phyloP scores from a whole-genome alignment of 371 early-diverging fungal genomes.

The Lichtheimia hyalospora region DNA sequence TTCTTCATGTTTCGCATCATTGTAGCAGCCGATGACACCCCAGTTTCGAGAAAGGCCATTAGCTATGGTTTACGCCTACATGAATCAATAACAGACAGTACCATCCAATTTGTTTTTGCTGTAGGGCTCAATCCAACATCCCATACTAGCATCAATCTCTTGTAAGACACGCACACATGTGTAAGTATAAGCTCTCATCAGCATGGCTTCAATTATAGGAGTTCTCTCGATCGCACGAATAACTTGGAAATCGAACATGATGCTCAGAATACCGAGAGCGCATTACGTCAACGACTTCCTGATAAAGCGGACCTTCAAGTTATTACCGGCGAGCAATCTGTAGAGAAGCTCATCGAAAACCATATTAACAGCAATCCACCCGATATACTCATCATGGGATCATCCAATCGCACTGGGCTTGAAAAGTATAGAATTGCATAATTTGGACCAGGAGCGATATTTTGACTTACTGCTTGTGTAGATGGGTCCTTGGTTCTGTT shows the following conservation, averaged over 20 bases:
- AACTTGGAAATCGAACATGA: slow-evolving; percentile 30
- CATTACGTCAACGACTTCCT: background rate
- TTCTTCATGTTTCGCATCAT: slow-evolving; percentile 19
- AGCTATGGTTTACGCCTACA: slow-evolving; percentile 18
- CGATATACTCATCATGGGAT: slow-evolving; percentile 29
- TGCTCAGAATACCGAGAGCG: slow-evolving; percentile 11
- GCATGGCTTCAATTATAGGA: slow-evolving; percentile 8
- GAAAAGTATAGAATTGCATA: slow-evolving; percentile 19
- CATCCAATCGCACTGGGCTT: slow-evolving; percentile 28
- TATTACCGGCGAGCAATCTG: slow-evolving; percentile 9
- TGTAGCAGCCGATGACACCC: slow-evolving; percentile 29
- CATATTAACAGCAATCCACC: slow-evolving; percentile 28
- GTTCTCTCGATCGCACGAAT: slow-evolving; percentile 28
- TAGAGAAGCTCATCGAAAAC: slow-evolving; percentile 18
- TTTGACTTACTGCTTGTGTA: slow-evolving; percentile 1
- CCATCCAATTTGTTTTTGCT: slow-evolving; percentile 23
- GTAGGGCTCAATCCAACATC: slow-evolving; percentile 27
- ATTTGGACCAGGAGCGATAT: too few species aligned
- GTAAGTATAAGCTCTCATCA: background rate
- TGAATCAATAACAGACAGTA: slow-evolving; percentile 1
- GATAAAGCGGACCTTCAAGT: slow-evolving; percentile 5
- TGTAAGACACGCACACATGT: background rate
- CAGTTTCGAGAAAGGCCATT: slow-evolving; percentile 22
- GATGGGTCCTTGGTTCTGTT: slow-evolving; percentile 30
- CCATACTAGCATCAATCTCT: slow-evolving; percentile 1